These are phyloP conservation scores for Penicillium sp. DNA, from an alignment of 2,329 filamentous ascomycete species.

Conservation along the genomic window DNA sequence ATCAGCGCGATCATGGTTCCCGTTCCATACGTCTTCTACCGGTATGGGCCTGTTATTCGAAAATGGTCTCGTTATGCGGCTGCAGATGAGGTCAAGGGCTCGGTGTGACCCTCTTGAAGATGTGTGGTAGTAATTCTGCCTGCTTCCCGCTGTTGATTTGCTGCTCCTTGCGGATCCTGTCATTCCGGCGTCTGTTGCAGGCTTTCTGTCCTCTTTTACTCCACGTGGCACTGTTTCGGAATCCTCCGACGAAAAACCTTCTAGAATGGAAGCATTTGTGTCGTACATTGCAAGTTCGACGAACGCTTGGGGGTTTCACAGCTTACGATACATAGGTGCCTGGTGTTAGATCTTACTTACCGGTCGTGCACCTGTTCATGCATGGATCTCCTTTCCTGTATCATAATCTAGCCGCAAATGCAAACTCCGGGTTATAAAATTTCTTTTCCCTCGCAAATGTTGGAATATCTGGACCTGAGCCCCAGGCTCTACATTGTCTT, in stretches of 20 bases:
- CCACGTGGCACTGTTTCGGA: not conserved
- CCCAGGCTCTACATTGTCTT: not conserved
- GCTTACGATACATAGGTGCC: not conserved
- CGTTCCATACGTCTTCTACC: conserved; percentile 43
- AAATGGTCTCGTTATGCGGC: conserved; percentile 23
- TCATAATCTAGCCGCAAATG: not conserved
- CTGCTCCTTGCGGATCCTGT: not conserved
- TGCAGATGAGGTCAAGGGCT: conserved; percentile 12
- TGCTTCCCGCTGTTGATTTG: not conserved
- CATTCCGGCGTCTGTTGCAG: not conserved
- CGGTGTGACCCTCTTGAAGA: not conserved
- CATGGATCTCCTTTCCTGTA: not conserved
- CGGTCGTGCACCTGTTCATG: not conserved
- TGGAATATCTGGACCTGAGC: not conserved
- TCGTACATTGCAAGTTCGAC: not conserved
- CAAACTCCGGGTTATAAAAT: not conserved
- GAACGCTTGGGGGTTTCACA: not conserved
- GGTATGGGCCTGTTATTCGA: conserved; percentile 24
- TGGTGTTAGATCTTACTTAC: not conserved
- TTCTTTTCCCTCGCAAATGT: not conserved
- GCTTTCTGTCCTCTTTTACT: not conserved
- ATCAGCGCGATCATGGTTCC: conserved; percentile 45
- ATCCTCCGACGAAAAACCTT: not conserved
- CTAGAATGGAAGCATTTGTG: not conserved
- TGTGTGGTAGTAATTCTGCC: not conserved